phyloP scores from a whole-genome alignment of 2,329 filamentous ascomycete species.

The Cladophialophora carrionii region DNA sequence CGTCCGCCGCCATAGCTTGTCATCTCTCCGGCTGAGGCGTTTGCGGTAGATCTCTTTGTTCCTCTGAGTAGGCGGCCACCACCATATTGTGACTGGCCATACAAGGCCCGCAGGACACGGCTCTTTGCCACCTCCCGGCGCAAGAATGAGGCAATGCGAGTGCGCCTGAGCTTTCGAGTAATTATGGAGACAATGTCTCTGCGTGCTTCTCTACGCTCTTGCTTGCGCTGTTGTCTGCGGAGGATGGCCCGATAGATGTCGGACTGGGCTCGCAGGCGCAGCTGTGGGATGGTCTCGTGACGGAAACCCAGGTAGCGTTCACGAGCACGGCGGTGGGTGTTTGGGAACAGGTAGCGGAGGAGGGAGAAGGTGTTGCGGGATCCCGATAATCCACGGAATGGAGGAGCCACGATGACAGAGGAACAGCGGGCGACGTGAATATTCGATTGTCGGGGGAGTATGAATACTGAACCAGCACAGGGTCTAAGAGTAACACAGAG shows the following conservation, averaged over 20 bases:
- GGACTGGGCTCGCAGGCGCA: constrained; percentile 72
- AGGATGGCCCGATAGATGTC: constrained; percentile 76
- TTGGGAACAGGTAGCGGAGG: constrained; percentile 71
- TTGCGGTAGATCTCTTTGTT: constrained; percentile 30
- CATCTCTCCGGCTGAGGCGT: constrained; percentile 27
- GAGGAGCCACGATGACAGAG: constrained; percentile 26
- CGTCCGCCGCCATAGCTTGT: constrained; percentile 42
- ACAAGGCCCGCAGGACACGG: constrained; percentile 43
- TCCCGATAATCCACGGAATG: constrained; percentile 27
- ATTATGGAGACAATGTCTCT: constrained; percentile 51
- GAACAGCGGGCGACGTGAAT: background rate
- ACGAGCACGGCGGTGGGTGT: constrained; percentile 64
- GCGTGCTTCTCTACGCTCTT: constrained; percentile 54
- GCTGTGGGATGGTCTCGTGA: constrained; percentile 71
- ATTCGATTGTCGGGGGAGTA: background rate
- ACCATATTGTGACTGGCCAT: constrained; percentile 36
- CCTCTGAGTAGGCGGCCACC: constrained; percentile 15
- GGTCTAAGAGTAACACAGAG: background rate
- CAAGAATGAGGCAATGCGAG: constrained; percentile 9
- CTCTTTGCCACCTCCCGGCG: constrained; percentile 30
- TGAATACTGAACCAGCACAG: background rate
- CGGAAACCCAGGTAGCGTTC: constrained; percentile 70
- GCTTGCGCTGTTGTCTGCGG: constrained; percentile 62
- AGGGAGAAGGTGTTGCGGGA: constrained; percentile 45
- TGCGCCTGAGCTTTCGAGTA: constrained; percentile 40